These are phyloP conservation scores for Phytopythium montanum DNA, from an alignment of 352 stramenopile species.

Conservation along the genomic window DNA sequence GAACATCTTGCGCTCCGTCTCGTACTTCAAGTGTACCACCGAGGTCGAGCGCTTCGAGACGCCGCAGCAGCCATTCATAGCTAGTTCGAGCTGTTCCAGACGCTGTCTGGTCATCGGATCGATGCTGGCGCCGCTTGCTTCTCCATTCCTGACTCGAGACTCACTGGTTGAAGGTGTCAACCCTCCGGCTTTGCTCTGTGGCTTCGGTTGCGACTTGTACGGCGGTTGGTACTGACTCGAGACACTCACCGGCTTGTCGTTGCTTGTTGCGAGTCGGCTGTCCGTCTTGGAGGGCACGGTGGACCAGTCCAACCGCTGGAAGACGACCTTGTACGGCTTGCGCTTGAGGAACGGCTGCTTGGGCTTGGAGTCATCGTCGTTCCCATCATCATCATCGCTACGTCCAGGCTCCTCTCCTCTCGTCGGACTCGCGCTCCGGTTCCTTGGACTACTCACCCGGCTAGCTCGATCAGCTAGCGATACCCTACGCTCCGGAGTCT, in stretches of 20 bases:
- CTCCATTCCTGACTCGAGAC: neutral
- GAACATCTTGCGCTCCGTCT: slow-evolving; percentile 23
- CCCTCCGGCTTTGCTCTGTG: neutral
- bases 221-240: slow-evolving; percentile 3
- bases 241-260: neutral
- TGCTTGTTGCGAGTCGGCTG: slow-evolving; percentile 30
- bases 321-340: slow-evolving; percentile 71
- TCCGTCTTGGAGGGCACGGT: slow-evolving; percentile 52
- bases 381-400: slow-evolving; percentile 9
- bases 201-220: neutral
- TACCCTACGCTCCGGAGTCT: neutral
- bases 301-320: slow-evolving; percentile 61
- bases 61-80: slow-evolving; percentile 22
- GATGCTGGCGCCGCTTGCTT: slow-evolving; percentile 5
- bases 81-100: slow-evolving; percentile 15
- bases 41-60: slow-evolving; percentile 20
- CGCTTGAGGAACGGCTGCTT: slow-evolving; percentile 46
- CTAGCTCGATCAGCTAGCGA: neutral
- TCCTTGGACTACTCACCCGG: neutral
- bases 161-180: neutral
- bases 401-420: neutral
- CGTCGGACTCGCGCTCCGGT: neutral
- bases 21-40: slow-evolving; percentile 24
- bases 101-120: slow-evolving; percentile 17
- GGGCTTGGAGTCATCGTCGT: slow-evolving; percentile 7